phyloP scores from a whole-genome alignment of 1,284 basidiomycete genomes.

The Rugiboletus extremiorientalis region DNA sequence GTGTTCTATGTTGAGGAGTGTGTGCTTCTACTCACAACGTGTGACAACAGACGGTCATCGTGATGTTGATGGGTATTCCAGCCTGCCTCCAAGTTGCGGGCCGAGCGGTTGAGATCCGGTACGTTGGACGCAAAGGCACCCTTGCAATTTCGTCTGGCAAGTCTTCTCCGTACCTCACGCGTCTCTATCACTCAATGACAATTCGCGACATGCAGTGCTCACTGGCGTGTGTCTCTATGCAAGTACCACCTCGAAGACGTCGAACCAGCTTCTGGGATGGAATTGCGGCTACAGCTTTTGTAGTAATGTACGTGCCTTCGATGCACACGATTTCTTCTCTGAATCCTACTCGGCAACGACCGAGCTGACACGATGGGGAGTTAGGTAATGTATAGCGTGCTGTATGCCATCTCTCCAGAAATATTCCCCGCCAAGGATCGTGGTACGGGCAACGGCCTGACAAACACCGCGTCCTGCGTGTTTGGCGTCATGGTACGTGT shows the following conservation, averaged over 20 bases:
- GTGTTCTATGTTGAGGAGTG: no score
- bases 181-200: background rate
- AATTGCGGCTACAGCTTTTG: slow-evolving; percentile 64
- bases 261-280: slow-evolving; percentile 66
- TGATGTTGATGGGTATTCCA: no score
- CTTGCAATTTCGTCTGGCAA: slow-evolving; percentile 57
- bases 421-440: slow-evolving; percentile 74
- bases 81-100: no score
- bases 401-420: slow-evolving; percentile 71
- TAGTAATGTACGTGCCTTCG: no score
- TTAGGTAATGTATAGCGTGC: slow-evolving; percentile 80
- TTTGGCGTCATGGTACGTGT: slow-evolving; percentile 62
- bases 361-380: no score
- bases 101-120: no score
- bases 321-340: no score
- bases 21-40: no score
- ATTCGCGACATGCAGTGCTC: no score
- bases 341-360: no score
- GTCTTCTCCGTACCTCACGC: no score
- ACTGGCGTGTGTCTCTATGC: slow-evolving; percentile 73
- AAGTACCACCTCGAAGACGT: slow-evolving; percentile 67
- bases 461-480: slow-evolving; percentile 54
- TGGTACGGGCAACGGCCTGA: slow-evolving; percentile 62
- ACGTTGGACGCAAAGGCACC: slow-evolving; percentile 60
- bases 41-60: no score